Percentiles rank a stretch among this genome's conserved stretches.
Conservation (phyloP, 495 filamentous ascomycete genomes). For the Chlorociboria aeruginascens region DNA sequence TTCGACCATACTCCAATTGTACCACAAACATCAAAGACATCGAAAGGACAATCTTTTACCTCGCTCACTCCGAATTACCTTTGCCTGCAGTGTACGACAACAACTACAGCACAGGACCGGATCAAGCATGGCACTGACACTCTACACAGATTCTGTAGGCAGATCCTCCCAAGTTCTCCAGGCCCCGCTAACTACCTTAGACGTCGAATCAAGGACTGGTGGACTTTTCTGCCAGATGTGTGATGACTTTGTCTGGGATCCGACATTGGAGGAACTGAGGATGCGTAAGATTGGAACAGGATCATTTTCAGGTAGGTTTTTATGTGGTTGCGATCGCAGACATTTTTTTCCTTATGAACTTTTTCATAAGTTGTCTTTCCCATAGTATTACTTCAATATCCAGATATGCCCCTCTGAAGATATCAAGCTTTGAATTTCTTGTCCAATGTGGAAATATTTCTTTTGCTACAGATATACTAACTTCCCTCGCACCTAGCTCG, state of each 20-base stretch:
- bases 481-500: conserved; percentile 19
- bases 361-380: not conserved
- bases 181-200: conserved; percentile 31
- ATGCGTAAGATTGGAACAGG: conserved; percentile 43
- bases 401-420: no score
- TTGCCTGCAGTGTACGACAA: conserved; percentile 56
- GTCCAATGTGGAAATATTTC: not conserved
- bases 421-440: not conserved
- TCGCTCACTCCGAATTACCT: conserved; percentile 50
- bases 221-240: conserved; percentile 75
- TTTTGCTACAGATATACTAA: conserved; percentile 1
- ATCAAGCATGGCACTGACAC: conserved; percentile 44
- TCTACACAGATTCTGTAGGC: conserved; percentile 51
- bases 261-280: conserved; percentile 61
- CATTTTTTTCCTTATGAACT: not conserved
- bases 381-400: not conserved
- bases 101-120: conserved; percentile 42
- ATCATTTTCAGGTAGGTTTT: conserved; percentile 31
- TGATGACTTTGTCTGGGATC: conserved; percentile 78
- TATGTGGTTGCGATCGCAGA: not conserved
- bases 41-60: conserved; percentile 31
- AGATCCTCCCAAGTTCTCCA: not conserved
- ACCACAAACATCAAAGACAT: conserved; percentile 35
- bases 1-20: conserved; percentile 36
- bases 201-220: conserved; percentile 71